Conservation (phyloP, 2,329 filamentous ascomycete species). For the Colletotrichum falcatum region DNA sequence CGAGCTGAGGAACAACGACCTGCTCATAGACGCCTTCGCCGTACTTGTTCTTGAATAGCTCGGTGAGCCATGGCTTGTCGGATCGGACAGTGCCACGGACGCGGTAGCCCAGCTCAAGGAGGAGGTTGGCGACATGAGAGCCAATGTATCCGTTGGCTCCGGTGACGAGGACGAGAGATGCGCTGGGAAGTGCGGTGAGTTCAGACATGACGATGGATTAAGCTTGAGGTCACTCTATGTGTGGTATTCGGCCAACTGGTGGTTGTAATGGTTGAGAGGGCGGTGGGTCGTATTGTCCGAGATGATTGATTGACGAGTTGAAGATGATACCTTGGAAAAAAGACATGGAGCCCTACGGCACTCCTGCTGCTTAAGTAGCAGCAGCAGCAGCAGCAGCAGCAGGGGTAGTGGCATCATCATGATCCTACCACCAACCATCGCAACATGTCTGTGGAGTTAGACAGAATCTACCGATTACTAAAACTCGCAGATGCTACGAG, state of each 20-base stretch:
- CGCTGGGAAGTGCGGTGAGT: constrained; percentile 44
- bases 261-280: neutral
- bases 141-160: constrained; percentile 57
- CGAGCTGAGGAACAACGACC: constrained; percentile 50
- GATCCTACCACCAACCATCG: neutral
- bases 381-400: too few relatives aligned
- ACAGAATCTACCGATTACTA: neutral
- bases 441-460: neutral
- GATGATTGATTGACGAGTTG: neutral
- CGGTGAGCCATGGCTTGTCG: constrained; percentile 48
- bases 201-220: constrained; percentile 20
- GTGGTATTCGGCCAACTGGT: neutral
- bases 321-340: neutral
- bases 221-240: neutral
- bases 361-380: neutral
- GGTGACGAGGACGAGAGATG: constrained; percentile 55
- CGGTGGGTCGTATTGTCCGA: neutral
- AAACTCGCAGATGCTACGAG: neutral
- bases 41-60: constrained; percentile 48
- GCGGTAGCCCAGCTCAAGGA: constrained; percentile 54
- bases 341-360: neutral
- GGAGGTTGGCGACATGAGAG: constrained; percentile 53
- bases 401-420: too few relatives aligned
- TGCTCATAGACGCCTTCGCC: constrained; percentile 51
- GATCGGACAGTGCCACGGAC: constrained; percentile 60